Evolutionary conservation across 768 basidiomycete genomes (phyloP).

Genomic region (Termitomyces titanicus): DNA sequence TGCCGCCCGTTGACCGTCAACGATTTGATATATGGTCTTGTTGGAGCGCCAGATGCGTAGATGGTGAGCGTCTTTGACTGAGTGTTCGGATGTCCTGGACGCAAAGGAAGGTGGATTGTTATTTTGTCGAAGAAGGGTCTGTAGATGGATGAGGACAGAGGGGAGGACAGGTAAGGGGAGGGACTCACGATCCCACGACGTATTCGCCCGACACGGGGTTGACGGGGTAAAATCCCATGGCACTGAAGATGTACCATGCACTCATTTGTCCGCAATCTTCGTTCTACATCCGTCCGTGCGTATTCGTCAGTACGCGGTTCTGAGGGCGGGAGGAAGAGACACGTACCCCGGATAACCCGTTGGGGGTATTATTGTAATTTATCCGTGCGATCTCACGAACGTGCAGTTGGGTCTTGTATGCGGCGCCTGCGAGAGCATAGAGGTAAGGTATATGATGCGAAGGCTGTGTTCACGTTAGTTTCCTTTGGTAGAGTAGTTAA

Average conservation of each 20-base stretch:
- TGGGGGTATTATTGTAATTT: constrained; percentile 66
- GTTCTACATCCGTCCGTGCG: constrained; percentile 42
- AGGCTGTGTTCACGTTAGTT: constrained; percentile 41
- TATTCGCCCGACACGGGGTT: constrained; percentile 78
- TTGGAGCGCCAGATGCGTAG: constrained; percentile 50
- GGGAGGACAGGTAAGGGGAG: background rate
- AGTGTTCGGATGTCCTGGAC: constrained; percentile 6
- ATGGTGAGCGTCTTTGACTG: constrained; percentile 42
- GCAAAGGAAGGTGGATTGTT: constrained; percentile 49
- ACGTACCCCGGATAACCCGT: constrained; percentile 69
- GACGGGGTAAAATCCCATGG: constrained; percentile 83
- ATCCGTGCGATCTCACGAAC: constrained; percentile 59
- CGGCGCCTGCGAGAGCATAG: constrained; percentile 68
- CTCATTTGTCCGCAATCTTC: constrained; percentile 93
- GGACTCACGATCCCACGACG: constrained; percentile 65
- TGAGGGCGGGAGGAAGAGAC: background rate
- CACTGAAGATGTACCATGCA: constrained; percentile 82
- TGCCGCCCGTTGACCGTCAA: constrained; percentile 51
- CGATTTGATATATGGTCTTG: constrained; percentile 57
- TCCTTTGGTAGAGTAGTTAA: background rate
- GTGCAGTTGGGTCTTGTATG: constrained; percentile 68
- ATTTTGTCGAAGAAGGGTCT: constrained; percentile 53
- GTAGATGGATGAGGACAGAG: background rate
- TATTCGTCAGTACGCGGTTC: no score
- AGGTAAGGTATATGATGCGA: constrained; percentile 87